phyloP scores from a whole-genome alignment of 2,329 filamentous ascomycete species.

The Blastomyces gilchristii region DNA sequence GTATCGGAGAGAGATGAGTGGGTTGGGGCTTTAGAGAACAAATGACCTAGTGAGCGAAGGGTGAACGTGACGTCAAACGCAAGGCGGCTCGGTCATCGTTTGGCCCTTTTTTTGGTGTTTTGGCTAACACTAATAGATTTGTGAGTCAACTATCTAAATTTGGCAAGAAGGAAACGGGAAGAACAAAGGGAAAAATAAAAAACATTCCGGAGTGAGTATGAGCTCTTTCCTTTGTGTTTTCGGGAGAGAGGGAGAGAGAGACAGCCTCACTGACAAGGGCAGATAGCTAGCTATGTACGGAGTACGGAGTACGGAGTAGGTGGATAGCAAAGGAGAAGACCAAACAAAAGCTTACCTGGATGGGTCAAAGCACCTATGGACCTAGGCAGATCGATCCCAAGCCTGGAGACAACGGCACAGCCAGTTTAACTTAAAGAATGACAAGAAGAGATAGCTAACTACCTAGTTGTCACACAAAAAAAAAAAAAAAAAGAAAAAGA shows the following conservation, averaged over 20 bases:
- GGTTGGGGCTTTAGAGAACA: neutral
- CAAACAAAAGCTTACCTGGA: slow-evolving; percentile 2
- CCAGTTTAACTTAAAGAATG: neutral
- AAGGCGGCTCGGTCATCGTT: neutral
- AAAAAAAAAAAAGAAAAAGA: neutral
- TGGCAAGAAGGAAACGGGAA: neutral
- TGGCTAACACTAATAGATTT: neutral
- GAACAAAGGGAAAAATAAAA: neutral
- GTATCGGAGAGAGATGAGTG: neutral
- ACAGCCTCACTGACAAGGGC: neutral
- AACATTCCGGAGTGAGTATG: neutral
- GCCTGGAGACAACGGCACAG: neutral
- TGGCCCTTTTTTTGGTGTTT: neutral
- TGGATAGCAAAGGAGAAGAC: neutral
- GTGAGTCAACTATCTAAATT: neutral
- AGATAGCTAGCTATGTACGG: neutral
- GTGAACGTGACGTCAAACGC: slow-evolving; percentile 6
- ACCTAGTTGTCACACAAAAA: neutral
- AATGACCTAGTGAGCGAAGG: neutral
- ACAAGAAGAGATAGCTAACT: neutral
- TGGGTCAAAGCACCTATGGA: neutral
- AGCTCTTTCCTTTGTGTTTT: neutral
- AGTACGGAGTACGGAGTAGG: no score
- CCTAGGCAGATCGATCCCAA: neutral
- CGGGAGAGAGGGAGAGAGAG: no score